Base-by-base conservation (phyloP, 257 asterid genomes). In the Solanum dulcamara region DNA sequence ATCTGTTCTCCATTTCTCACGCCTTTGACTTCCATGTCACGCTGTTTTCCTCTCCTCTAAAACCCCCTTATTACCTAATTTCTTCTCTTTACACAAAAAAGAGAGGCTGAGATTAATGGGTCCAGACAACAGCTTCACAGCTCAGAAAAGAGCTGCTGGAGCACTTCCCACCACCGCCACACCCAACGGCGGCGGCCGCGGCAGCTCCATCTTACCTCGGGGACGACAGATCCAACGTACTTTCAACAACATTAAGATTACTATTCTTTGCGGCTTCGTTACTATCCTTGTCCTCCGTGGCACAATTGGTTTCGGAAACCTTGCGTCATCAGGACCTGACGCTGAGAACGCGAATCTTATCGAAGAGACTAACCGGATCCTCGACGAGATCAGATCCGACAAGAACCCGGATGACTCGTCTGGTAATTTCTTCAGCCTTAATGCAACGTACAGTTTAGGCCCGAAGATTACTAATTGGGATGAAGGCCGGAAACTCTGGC, bases 261-360 rank as follows among this genome's bases (percentile, higher is more conserved):
- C 99, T 0, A 60, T 95, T 30, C 91, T 95, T 66, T 95, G 99
- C 84, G 97, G 98, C 86, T 91, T 95, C 81, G 94, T 95, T 83
- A 95, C 99, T 15, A 92, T 94, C 83, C 92, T 95, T 33, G 99
- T 95, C 7, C 92, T 95, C 8, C 97, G 98, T 13, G 99, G 99
- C 82, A 95, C 99, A 12, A 93, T 94, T 81, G 98, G 99, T 32
- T 81, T 95, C 85, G 94, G 97, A 24, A 91, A 81, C 87, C 94
- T 96, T 75, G 89, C 86, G 6, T 88, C 98, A 38, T 57, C 90
- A 46, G 95, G 92, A 80, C 90, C 96, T 4, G 99, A 95, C 4
- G 91, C 94, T 2, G 94, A 90, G 81, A 93, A 88, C 86, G 93
- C 88, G 88, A 91, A 90, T n/a, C 89, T 94, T 75, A 59, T 85